phyloP scores from a whole-genome alignment of 805 yeast species.

The Lachancea thermotolerans region DNA sequence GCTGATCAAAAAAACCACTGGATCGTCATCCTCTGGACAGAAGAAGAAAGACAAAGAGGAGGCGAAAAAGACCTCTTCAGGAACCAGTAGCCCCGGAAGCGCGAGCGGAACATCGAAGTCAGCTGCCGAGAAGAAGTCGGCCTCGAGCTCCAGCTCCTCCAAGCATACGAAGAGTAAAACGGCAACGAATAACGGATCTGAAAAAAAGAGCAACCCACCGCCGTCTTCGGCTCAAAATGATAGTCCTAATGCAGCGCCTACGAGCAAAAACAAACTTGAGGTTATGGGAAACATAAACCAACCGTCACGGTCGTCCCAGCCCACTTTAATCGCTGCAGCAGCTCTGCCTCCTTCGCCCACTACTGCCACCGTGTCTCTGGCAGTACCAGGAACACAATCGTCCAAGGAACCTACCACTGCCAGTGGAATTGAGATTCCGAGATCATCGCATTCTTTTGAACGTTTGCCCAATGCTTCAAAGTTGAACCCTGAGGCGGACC shows the following conservation, averaged over 20 bases:
- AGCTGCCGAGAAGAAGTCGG: constrained; percentile 9
- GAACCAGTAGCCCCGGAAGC: constrained; percentile 13
- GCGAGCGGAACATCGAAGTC: constrained; percentile 3
- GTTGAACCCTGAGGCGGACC: constrained; percentile 49
- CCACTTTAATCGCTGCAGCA: constrained; percentile 26
- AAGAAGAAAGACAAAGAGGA: constrained; percentile 38
- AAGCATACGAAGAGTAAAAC: constrained; percentile 4
- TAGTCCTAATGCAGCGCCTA: constrained; percentile 1
- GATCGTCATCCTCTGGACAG: constrained; percentile 32
- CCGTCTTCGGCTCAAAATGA: constrained; percentile 2
- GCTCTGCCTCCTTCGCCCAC: constrained; percentile 15
- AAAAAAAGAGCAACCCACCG: constrained; percentile 4
- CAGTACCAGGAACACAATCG: constrained; percentile 12
- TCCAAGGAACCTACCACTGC: constrained; percentile 20
- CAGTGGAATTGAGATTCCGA: constrained; percentile 30
- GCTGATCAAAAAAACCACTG: constrained; percentile 32
- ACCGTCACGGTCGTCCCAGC: constrained; percentile 12
- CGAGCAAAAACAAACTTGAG: constrained; percentile 5
- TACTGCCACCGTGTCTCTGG: constrained; percentile 10
- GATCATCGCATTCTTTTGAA: constrained; percentile 47
- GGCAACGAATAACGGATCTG: constrained; percentile 1
- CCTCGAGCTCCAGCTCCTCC: neutral
- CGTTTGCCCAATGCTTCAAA: constrained; percentile 55
- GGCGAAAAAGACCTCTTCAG: constrained; percentile 17
- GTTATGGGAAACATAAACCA: constrained; percentile 7